A percentile compares a stretch with the other conserved stretches of the same genome.
phyloP scores from a whole-genome alignment of 805 yeast species.

The Candida awuae region DNA sequence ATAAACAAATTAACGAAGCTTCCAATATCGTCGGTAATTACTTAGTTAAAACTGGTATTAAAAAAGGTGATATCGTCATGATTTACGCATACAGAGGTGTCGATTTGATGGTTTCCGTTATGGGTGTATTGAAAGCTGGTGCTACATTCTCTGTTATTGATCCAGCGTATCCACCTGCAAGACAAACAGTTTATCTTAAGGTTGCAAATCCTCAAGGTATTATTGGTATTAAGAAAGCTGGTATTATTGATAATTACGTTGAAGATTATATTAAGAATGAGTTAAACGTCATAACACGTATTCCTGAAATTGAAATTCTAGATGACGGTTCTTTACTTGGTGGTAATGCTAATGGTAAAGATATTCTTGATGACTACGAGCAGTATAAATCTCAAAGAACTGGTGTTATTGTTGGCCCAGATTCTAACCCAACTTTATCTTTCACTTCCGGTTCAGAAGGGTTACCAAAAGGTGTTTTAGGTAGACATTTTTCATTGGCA shows the following conservation, averaged over 20 bases:
- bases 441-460: slow-evolving; percentile 99
- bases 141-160: slow-evolving; percentile 98
- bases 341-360: slow-evolving; percentile 38
- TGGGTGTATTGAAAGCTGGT: slow-evolving; percentile 98
- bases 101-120: slow-evolving; percentile 90
- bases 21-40: slow-evolving; percentile 91
- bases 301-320: slow-evolving; percentile 69
- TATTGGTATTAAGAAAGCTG: slow-evolving; percentile 87
- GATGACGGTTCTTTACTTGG: slow-evolving; percentile 70
- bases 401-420: slow-evolving; percentile 94
- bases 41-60: slow-evolving; percentile 70
- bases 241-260: slow-evolving; percentile 67
- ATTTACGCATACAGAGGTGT: slow-evolving; percentile 97
- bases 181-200: slow-evolving; percentile 86
- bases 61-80: slow-evolving; percentile 92
- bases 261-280: slow-evolving; percentile 69
- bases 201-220: slow-evolving; percentile 93
- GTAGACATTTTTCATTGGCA: slow-evolving; percentile 94
- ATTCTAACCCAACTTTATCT: slow-evolving; percentile 90
- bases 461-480: slow-evolving; percentile 95
- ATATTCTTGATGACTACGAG: slow-evolving; percentile 42
- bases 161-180: slow-evolving; percentile 97
- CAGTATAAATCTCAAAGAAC: slow-evolving; percentile 50
- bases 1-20: slow-evolving; percentile 83
- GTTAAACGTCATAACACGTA: slow-evolving; percentile 59